Conservation (phyloP, 805 yeast genomes). For the Candida xiaguanensis region DNA sequence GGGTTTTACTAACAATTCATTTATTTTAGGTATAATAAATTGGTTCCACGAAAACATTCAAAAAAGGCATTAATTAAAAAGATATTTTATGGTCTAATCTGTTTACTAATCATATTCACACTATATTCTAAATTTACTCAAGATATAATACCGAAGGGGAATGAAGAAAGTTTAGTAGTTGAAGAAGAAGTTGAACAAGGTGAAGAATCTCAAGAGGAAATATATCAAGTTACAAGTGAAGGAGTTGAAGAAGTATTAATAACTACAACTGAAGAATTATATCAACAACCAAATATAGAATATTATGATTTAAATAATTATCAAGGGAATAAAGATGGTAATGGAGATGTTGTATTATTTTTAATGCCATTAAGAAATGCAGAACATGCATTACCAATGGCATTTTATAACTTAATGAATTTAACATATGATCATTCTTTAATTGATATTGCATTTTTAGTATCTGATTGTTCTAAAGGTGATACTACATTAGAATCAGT, state of each 20-base stretch:
- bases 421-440: conserved; percentile 77
- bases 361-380: conserved; percentile 80
- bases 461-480: conserved; percentile 70
- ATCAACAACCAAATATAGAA: conserved; percentile 46
- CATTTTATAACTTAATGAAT: conserved; percentile 83
- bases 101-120: conserved; percentile 9
- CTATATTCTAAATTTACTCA: conserved; percentile 6
- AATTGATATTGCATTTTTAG: conserved; percentile 77
- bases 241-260: conserved; percentile 13
- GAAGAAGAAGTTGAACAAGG: not conserved
- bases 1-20: conserved; percentile 1
- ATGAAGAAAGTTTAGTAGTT: no score
- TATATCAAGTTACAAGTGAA: conserved; percentile 20
- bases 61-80: conserved; percentile 8
- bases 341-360: conserved; percentile 62
- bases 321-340: conserved; percentile 51
- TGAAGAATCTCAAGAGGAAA: conserved; percentile 16
- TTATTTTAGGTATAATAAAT: conserved; percentile 13
- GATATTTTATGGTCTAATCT: conserved; percentile 7
- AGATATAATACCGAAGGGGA: not conserved
- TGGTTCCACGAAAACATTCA: conserved; percentile 17
- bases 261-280: conserved; percentile 28
- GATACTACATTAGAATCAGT: conserved; percentile 66
- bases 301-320: conserved; percentile 59
- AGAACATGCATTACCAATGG: conserved; percentile 69